These are phyloP conservation scores for Furcasterigmium furcatum DNA, from an alignment of 2,329 filamentous ascomycete genomes.

Conservation along the genomic window DNA sequence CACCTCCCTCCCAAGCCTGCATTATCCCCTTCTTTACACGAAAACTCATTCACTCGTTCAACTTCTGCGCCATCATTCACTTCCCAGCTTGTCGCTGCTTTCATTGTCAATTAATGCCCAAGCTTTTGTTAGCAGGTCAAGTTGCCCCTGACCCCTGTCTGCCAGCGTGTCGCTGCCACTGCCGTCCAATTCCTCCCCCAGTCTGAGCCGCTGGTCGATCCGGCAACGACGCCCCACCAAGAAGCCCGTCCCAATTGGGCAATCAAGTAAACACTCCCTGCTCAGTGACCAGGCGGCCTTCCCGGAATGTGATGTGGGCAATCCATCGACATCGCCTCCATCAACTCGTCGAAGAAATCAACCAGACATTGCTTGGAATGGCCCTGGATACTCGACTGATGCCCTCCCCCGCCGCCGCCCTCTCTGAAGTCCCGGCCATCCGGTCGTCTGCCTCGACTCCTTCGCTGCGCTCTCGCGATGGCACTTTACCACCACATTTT, in stretches of 20 bases:
- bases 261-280: constrained; percentile 15
- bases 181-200: neutral
- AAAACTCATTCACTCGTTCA: too few relatives aligned
- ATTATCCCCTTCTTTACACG: too few relatives aligned
- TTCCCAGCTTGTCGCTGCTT: too few relatives aligned
- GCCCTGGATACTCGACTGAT: constrained; percentile 41
- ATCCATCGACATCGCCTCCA: constrained; percentile 31
- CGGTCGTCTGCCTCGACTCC: constrained; percentile 75
- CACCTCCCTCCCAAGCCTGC: too few relatives aligned
- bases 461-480: constrained; percentile 71
- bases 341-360: constrained; percentile 33
- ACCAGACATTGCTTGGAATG: constrained; percentile 35
- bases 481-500: constrained; percentile 53
- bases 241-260: constrained; percentile 9
- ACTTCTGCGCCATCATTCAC: too few relatives aligned
- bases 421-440: constrained; percentile 30
- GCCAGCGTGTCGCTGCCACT: neutral
- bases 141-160: too few relatives aligned
- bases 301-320: constrained; percentile 12
- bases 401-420: constrained; percentile 32
- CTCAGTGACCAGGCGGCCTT: constrained; percentile 4
- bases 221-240: constrained; percentile 14
- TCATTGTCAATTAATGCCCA: too few relatives aligned
- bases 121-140: too few relatives aligned
- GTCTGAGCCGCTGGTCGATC: constrained; percentile 5